phyloP scores from a whole-genome alignment of 2,329 filamentous ascomycete species.

The Fusarium camptoceras region DNA sequence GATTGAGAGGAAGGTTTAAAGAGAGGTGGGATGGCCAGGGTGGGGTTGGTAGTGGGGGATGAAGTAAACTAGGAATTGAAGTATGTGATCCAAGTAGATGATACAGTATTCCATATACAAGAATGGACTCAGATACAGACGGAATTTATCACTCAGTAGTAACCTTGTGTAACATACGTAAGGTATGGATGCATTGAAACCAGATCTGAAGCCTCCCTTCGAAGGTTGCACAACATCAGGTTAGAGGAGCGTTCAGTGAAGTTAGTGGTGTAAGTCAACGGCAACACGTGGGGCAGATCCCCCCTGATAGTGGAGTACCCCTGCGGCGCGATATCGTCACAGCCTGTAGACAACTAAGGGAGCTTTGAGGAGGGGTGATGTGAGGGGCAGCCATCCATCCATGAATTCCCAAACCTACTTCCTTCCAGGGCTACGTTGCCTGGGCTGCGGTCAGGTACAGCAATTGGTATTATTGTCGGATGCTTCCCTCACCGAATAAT shows the following conservation, averaged over 20 bases:
- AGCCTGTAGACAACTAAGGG: slow-evolving; percentile 4
- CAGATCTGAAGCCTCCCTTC: background rate
- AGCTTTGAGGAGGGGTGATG: slow-evolving; percentile 16
- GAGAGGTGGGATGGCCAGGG: slow-evolving; percentile 40
- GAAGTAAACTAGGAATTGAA: background rate
- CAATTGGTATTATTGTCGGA: background rate
- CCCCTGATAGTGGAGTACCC: slow-evolving; percentile 22
- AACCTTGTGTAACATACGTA: background rate
- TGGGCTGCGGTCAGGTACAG: slow-evolving; percentile 13
- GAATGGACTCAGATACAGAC: background rate
- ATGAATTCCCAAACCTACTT: slow-evolving; percentile 13
- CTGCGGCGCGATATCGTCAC: slow-evolving; percentile 37
- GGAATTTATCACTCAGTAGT: background rate
- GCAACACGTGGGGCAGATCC: slow-evolving; percentile 19
- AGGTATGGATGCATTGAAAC: background rate
- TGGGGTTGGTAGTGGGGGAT: slow-evolving; percentile 20
- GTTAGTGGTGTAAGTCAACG: slow-evolving; percentile 13
- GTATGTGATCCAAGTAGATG: background rate
- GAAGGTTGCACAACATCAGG: background rate
- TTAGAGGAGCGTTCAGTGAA: background rate
- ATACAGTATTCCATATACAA: background rate
- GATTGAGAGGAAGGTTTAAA: slow-evolving; percentile 6
- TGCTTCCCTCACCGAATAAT: slow-evolving; percentile 26
- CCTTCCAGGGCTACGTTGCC: slow-evolving; percentile 14
- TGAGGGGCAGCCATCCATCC: slow-evolving; percentile 13